A percentile compares a stretch with the other conserved stretches of the same genome.
These are phyloP conservation scores for Hanseniaspora mollemarum DNA, from an alignment of 805 yeast species.

Conservation along the genomic window DNA sequence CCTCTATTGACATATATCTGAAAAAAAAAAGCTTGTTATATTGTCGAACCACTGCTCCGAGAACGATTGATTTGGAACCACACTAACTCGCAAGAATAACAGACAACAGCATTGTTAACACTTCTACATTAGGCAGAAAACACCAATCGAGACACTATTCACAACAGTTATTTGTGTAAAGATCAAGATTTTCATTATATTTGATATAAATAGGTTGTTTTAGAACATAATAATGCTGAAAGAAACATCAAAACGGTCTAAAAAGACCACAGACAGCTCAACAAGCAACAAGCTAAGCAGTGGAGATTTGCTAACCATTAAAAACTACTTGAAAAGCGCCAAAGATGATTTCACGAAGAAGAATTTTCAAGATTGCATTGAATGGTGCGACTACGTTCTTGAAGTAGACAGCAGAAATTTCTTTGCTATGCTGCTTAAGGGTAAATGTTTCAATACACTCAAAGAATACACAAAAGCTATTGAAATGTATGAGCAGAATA, in stretches of 20 bases:
- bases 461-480: slow-evolving; percentile 34
- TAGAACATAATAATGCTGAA: no score
- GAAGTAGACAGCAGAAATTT: slow-evolving; percentile 46
- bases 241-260: background rate
- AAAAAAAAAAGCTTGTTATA: no score
- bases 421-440: slow-evolving; percentile 59
- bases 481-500: slow-evolving; percentile 39
- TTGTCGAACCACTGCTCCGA: no score
- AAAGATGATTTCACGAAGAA: slow-evolving; percentile 41
- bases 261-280: background rate
- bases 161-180: no score
- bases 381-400: slow-evolving; percentile 44
- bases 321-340: slow-evolving; percentile 38
- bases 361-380: slow-evolving; percentile 54
- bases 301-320: slow-evolving; percentile 25
- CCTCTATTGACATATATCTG: no score
- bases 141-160: no score
- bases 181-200: no score
- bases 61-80: no score
- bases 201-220: no score
- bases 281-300: slow-evolving; percentile 3
- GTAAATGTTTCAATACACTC: slow-evolving; percentile 50
- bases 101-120: no score
- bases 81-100: no score
- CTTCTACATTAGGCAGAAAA: no score